Evolutionary conservation across 148 eudicot genomes (phyloP).

Genomic region (Agrostemma githago): DNA sequence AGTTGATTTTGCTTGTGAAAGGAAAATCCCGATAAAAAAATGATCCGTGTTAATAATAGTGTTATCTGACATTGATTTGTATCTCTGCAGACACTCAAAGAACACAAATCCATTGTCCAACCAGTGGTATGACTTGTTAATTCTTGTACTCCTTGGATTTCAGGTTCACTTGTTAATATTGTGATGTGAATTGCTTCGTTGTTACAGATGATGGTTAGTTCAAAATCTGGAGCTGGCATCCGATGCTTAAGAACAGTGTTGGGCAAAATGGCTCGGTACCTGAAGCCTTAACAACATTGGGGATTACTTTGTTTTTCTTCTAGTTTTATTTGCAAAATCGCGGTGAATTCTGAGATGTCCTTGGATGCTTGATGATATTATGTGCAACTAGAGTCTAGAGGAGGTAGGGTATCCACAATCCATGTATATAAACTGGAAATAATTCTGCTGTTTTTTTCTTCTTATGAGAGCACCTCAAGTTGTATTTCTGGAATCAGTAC

Average conservation of each 20-base stretch:
- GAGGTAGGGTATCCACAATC: background rate
- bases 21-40: no score
- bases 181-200: slow-evolving; percentile 8
- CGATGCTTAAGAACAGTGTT: slow-evolving; percentile 78
- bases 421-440: slow-evolving; percentile 13
- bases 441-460: background rate
- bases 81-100: slow-evolving; percentile 64
- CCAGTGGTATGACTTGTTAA: slow-evolving; percentile 60
- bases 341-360: no score
- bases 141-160: background rate
- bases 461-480: background rate
- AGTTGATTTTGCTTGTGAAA: background rate
- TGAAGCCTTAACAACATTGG: slow-evolving; percentile 30
- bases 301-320: background rate
- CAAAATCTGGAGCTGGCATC: slow-evolving; percentile 86
- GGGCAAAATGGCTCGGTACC: slow-evolving; percentile 58
- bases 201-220: slow-evolving; percentile 89
- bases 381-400: no score
- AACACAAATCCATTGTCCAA: slow-evolving; percentile 66
- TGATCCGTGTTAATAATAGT: background rate
- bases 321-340: background rate
- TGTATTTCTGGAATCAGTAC: no score
- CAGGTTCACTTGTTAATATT: background rate
- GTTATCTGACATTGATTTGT: background rate
- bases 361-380: no score